Conservation (phyloP, 1,284 basidiomycete genomes). For the Rhodofomes roseus region DNA sequence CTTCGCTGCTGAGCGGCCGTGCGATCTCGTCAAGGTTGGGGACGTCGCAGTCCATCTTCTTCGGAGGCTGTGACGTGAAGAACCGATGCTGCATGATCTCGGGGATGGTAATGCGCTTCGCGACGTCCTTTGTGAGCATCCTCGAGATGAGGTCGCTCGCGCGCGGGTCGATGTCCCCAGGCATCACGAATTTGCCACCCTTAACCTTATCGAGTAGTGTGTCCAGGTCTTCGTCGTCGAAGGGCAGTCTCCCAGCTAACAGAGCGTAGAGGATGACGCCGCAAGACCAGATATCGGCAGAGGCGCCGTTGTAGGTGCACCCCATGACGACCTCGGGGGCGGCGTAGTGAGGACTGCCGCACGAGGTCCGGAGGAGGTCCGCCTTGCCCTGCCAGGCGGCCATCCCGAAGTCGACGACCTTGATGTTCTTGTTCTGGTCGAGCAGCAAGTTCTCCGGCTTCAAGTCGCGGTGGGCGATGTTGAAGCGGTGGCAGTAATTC, state of each 20-base stretch:
- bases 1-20: conserved; percentile 53
- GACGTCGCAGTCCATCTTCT: conserved; percentile 45
- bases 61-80: conserved; percentile 67
- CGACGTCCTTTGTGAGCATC: conserved; percentile 88
- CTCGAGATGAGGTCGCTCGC: conserved; percentile 82
- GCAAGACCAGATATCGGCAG: conserved; percentile 97
- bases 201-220: conserved; percentile 83
- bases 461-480: conserved; percentile 96
- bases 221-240: conserved; percentile 84
- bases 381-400: conserved; percentile 83
- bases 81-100: conserved; percentile 90
- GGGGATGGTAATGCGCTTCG: conserved; percentile 83
- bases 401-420: conserved; percentile 99
- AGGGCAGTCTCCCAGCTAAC: conserved; percentile 88
- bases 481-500: conserved; percentile 95
- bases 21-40: conserved; percentile 71
- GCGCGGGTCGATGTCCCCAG: conserved; percentile 68
- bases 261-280: conserved; percentile 95
- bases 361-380: conserved; percentile 83
- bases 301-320: conserved; percentile 83
- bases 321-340: conserved; percentile 93
- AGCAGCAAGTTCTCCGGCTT: conserved; percentile 96
- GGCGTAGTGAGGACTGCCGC: conserved; percentile 96
- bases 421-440: conserved; percentile 85
- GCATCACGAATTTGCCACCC: conserved; percentile 82